Evolutionary conservation across 345 rosid species (phyloP), one percentile per base, ranked within the genome.

Genomic region (Crucihimalaya himalaica): DNA sequence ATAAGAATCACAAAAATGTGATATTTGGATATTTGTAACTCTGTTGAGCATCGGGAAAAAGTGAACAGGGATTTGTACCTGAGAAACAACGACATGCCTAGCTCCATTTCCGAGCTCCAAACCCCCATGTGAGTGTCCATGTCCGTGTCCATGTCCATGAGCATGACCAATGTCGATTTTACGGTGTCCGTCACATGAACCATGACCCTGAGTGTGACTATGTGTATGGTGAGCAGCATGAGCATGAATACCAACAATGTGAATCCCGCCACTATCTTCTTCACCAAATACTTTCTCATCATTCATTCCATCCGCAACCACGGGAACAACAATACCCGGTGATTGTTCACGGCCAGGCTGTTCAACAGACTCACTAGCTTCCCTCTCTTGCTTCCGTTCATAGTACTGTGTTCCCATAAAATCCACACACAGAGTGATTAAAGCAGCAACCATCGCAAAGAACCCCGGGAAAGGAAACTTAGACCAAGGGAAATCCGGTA

Each of bases 381-480:
- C 81, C 78, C 81, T 20, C 47, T 89, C 84, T 69, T 89, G 98
- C 79, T 91, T 93, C 77, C 84, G 72, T 82, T 93, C 97, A 60
- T 89, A 93, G 67, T 89, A 93, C 76, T 93, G 97, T 0, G 98
- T 93, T 46, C 96, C 98, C 72, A 89, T 70, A 63, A 93, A 93
- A 78, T 93, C 98, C 25, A 89, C 84, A 16, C 91, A 86, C 4
- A 93, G 83, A 51, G 98, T 93, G 34, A 82, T 5, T 56, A 93
- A 61, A 9, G 98, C 78, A n/a, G 98, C 89, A 68, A 87, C 54
- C 98, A 94, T 94, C 0, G 98, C 97, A 25, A 91, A 84, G 59
- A 94, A 94, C 0, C 98, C 97, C 0, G 97, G 70, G 40, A 94
- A 94, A 10, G 98, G 98, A 63, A 94, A 94, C 83, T 86, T 89